Evolutionary conservation across 805 yeast species (phyloP), one percentile per base, ranked within the genome.

Genomic region (Ogataea sp.): DNA sequence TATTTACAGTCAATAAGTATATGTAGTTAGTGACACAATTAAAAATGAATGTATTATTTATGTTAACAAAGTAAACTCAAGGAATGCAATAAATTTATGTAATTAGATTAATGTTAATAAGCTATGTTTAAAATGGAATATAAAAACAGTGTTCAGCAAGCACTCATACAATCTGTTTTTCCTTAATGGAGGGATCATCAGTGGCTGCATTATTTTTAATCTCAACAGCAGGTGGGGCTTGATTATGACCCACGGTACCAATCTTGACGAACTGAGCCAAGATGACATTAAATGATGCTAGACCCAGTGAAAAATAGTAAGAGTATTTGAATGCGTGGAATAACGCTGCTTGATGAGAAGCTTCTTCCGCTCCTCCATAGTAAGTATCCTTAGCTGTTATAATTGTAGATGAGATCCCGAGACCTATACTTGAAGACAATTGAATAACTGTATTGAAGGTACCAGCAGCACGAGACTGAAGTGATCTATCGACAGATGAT

Each of bases 391-490:
- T 56, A 3, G 68, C 50, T 15, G 58, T 42, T 16, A 67, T 58
- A 34, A 70, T 55, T 0, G 74, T 65, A 15, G 67, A 52, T 1
- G 69, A 54, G 2, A 68, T 45, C 20, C 72, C 69, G 5, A 70
- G 51, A 0, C 73, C 73, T 5, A 71, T 54, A 3, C 71, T 53
- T 1, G 65, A 56, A 31, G 70, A 54, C 23, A 71, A 42, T 40
- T 69, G 73, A 21, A 60, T 45, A 28, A 64, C 52, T 1, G 75
- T 71, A 43, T 68, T 71, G 45, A 71, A 70, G 3, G 70, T 56
- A 14, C 75, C 75, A 4, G 71, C 71, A 4, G 75, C 76, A 13
- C 71, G 49, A 35, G 70, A 61, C 42, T 70, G 75, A 18, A 65
- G 49, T 14, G 51, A 40, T 28, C 50, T 49, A 20, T 62, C 56